Base-by-base conservation (phyloP, 208 protist genomes). In the Spongospora subterranea region DNA sequence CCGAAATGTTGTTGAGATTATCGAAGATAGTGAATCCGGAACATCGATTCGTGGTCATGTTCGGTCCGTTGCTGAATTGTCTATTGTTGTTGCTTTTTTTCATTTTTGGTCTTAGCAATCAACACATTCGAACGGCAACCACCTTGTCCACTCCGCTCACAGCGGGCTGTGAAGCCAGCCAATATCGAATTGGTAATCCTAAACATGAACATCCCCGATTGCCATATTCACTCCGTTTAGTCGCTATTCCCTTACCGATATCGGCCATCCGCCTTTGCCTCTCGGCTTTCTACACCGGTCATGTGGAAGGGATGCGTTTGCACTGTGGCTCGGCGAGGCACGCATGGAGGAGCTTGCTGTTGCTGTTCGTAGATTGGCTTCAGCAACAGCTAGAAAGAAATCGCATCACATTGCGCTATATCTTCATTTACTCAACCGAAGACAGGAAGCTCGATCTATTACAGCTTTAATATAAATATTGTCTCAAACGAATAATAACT, bases 381-480 rank as follows among this genome's bases (percentile, higher is more conserved):
- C 35, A 82, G 40, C 35, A 82, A n/a, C 71, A 82, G n/a, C n/a
- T 82, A 6, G 71, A 82, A 82, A 6, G 35, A 20, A 6, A 45
- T 82, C 71, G 71, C 40, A 35, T 82, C 17, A 6, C n/a, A n/a
- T n/a, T 82, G n/a, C 71, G 71, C 71, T 35, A 45, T 82, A 43
- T 82, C 17, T 20, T 82, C 13, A 6, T 82, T 6, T 82, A 82
- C n/a, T 82, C 71, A 43, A 43, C 40, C 35, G 71, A 82, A 45
- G 71, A 82, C 40, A 35, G n/a, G 13, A 82, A 82, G 40, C 6
- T 82, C 71, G 71, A 82, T 43, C 17, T 82, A 20, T 13, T 82
- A 20, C 71, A 82, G n/a, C 71, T 82, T n/a, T 82, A 82, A 43
- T 82, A 60, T 60, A 60, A 60, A 60, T 60, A 60, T 60, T 60